These are phyloP conservation scores for Gossypium ekmanianum DNA, from an alignment of 345 rosid species.

Conservation along the genomic window DNA sequence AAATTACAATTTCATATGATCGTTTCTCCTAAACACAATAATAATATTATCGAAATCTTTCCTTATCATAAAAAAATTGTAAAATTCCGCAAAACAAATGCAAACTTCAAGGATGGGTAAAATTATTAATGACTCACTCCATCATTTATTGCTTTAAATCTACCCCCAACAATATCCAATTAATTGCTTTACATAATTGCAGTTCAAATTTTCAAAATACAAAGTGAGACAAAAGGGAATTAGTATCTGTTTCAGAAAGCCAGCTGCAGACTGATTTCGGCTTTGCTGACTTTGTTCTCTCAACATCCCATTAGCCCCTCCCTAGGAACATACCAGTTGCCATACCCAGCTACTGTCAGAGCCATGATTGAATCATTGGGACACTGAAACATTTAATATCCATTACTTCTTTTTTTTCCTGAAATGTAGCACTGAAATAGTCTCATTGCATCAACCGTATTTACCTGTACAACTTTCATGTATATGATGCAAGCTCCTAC, in stretches of 20 bases:
- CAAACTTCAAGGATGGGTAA: background rate
- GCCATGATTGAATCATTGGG: conserved; percentile 17
- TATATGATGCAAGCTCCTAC: background rate
- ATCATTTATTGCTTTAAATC: conserved; percentile 11
- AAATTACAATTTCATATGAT: no score
- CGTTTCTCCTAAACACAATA: no score
- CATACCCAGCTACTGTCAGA: conserved; percentile 5
- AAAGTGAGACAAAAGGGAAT: background rate
- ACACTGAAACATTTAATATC: background rate
- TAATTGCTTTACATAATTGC: background rate
- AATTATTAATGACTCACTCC: conserved; percentile 7
- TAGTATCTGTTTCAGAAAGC: background rate
- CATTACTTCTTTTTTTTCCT: background rate
- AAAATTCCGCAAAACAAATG: no score
- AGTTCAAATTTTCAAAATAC: conserved; percentile 4
- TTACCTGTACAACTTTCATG: background rate
- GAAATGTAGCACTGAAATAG: background rate
- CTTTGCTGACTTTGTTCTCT: conserved; percentile 13
- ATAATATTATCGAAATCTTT: no score
- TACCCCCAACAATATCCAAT: conserved; percentile 1
- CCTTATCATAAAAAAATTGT: no score
- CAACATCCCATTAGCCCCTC: background rate
- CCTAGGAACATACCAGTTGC: conserved; percentile 6
- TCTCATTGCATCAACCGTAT: background rate
- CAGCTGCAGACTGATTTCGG: background rate